Evolutionary conservation across 2,329 filamentous ascomycete species (phyloP).

Genomic region (Claviceps capensis): DNA sequence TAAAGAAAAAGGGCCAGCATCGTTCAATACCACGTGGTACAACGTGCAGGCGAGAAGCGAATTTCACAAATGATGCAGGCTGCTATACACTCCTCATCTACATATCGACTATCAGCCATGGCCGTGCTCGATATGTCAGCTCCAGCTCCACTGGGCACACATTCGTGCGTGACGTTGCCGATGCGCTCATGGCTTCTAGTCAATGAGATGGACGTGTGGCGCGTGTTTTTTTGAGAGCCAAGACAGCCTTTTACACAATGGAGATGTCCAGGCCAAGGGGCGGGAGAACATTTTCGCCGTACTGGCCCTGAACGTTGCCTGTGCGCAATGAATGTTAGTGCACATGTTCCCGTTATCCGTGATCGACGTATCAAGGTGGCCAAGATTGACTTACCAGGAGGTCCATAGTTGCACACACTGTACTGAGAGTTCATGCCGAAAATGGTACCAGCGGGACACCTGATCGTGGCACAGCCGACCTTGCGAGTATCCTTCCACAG

Average conservation of each 20-base stretch:
- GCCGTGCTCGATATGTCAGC: neutral
- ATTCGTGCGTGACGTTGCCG: neutral
- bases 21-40: constrained; percentile 19
- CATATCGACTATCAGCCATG: neutral
- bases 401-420: constrained; percentile 81
- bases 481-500: constrained; percentile 26
- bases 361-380: neutral
- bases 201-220: neutral
- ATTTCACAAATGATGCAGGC: constrained; percentile 6
- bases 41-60: constrained; percentile 24
- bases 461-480: constrained; percentile 50
- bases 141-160: neutral
- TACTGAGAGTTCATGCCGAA: constrained; percentile 44
- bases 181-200: neutral
- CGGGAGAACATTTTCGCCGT: constrained; percentile 29
- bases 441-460: constrained; percentile 43
- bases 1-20: constrained; percentile 16
- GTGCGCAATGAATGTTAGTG: neutral
- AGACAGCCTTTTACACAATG: constrained; percentile 13
- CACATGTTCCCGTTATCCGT: neutral
- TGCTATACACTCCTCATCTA: constrained; percentile 3
- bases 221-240: neutral
- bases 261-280: constrained; percentile 18
- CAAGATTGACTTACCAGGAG: constrained; percentile 43
- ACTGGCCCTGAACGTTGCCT: neutral